These are phyloP conservation scores for Calonectria fujianensis DNA, from an alignment of 2,329 filamentous ascomycete genomes.

Conservation along the genomic window DNA sequence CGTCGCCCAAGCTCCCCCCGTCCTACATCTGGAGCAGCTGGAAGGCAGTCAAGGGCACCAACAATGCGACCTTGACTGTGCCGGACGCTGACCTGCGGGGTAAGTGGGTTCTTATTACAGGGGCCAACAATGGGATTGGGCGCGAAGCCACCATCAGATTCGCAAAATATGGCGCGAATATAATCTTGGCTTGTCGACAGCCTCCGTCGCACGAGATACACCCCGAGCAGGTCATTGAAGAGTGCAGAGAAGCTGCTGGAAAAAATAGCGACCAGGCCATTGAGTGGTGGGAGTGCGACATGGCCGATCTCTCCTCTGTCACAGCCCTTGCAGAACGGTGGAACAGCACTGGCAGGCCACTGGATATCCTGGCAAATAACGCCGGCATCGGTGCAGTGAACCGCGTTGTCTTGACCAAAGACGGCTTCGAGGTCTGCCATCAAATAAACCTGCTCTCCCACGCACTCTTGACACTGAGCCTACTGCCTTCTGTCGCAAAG, in stretches of 20 bases:
- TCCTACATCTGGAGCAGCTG: not conserved
- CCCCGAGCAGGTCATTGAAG: not conserved
- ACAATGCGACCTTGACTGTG: not conserved
- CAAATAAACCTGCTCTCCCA: slow-evolving; percentile 16
- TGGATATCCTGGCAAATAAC: slow-evolving; percentile 10
- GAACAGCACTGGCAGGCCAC: slow-evolving; percentile 1
- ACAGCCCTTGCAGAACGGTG: not conserved
- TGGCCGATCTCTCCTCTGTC: slow-evolving; percentile 20
- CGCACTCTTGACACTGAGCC: not conserved
- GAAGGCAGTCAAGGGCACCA: not conserved
- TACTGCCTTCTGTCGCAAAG: not conserved
- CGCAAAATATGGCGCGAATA: not conserved
- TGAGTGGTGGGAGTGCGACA: slow-evolving; percentile 23
- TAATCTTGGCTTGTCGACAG: slow-evolving; percentile 2
- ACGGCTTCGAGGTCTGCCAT: slow-evolving; percentile 12
- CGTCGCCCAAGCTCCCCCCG: slow-evolving; percentile 26
- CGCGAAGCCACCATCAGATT: slow-evolving; percentile 10
- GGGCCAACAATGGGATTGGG: slow-evolving; percentile 11
- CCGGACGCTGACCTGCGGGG: slow-evolving; percentile 6
- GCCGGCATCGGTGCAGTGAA: not conserved
- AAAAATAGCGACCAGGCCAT: not conserved
- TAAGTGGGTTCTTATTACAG: slow-evolving; percentile 7
- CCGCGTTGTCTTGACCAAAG: slow-evolving; percentile 7
- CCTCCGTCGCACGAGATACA: slow-evolving; percentile 2
- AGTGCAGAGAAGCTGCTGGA: not conserved